Evolutionary conservation across 192 early-diverging fungal genomes (phyloP).

Genomic region (Podila horticola): DNA sequence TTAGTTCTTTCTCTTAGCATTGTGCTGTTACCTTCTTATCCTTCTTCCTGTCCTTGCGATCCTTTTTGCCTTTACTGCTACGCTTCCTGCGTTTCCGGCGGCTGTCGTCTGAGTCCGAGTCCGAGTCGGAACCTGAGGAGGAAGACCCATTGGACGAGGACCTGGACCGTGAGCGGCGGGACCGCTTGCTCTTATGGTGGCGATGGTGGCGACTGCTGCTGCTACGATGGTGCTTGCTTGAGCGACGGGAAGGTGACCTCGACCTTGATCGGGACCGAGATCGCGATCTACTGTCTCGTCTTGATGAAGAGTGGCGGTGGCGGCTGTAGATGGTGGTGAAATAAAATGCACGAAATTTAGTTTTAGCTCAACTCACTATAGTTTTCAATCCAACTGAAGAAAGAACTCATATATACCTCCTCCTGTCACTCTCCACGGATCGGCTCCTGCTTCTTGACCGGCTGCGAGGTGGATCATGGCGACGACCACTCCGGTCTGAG

Average conservation of each 20-base stretch:
- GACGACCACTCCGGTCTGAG: not conserved
- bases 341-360: not conserved
- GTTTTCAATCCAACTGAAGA: not conserved
- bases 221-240: slow-evolving; percentile 15
- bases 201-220: slow-evolving; percentile 7
- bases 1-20: slow-evolving; percentile 2
- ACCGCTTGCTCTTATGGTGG: slow-evolving; percentile 30
- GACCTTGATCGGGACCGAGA: slow-evolving; percentile 22
- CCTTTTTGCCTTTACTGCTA: slow-evolving; percentile 43
- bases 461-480: not conserved
- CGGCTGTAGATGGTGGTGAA: not conserved
- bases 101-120: slow-evolving; percentile 2
- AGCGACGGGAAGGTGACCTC: slow-evolving; percentile 17
- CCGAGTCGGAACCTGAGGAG: slow-evolving; percentile 41
- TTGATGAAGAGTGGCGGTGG: slow-evolving; percentile 11
- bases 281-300: not conserved
- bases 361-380: not conserved
- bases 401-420: not conserved
- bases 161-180: slow-evolving; percentile 31
- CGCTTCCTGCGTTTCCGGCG: slow-evolving; percentile 44
- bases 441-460: not conserved
- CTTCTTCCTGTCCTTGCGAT: slow-evolving; percentile 57
- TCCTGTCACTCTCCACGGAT: not conserved
- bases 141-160: slow-evolving; percentile 22
- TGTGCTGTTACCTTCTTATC: slow-evolving; percentile 49